These are phyloP conservation scores for Kockiozyma suomiensis DNA, from an alignment of 805 yeast species.

Conservation along the genomic window DNA sequence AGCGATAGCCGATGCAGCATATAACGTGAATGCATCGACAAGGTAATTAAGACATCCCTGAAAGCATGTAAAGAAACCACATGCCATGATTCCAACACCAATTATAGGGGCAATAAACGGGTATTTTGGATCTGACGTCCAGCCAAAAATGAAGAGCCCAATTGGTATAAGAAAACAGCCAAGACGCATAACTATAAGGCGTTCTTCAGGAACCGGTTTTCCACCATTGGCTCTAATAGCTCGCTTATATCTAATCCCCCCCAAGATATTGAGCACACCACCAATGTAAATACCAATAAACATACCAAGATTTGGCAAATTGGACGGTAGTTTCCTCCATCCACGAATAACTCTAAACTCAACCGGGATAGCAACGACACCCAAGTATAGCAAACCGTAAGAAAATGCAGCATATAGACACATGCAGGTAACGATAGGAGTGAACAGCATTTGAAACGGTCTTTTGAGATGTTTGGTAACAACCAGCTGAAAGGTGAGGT, in stretches of 20 bases:
- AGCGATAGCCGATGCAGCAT: slow-evolving; percentile 75
- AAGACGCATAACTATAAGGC: slow-evolving; percentile 45
- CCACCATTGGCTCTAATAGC: slow-evolving; percentile 18
- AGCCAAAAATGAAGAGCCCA: slow-evolving; percentile 71
- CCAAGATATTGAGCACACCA: slow-evolving; percentile 27
- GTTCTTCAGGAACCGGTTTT: slow-evolving; percentile 27
- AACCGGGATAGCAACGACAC: slow-evolving; percentile 48
- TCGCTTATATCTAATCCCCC: slow-evolving; percentile 16
- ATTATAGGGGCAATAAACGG: slow-evolving; percentile 68
- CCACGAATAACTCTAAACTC: slow-evolving; percentile 38
- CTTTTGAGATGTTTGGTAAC: slow-evolving; percentile 71
- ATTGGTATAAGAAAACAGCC: slow-evolving; percentile 58
- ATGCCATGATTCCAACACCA: slow-evolving; percentile 54
- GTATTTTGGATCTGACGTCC: slow-evolving; percentile 61
- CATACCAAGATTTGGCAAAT: slow-evolving; percentile 36
- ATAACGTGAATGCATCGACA: slow-evolving; percentile 49
- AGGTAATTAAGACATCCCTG: slow-evolving; percentile 48
- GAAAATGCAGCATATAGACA: slow-evolving; percentile 51
- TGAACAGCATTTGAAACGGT: slow-evolving; percentile 74
- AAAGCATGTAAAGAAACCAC: slow-evolving; percentile 47
- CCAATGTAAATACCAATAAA: slow-evolving; percentile 43
- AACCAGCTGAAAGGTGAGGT: slow-evolving; percentile 67
- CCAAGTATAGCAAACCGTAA: slow-evolving; percentile 49
- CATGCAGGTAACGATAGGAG: slow-evolving; percentile 49
- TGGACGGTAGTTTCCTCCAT: slow-evolving; percentile 20